These are phyloP conservation scores for Solanum hybrid DNA, from an alignment of 305 asterid genomes.

Conservation along the genomic window DNA sequence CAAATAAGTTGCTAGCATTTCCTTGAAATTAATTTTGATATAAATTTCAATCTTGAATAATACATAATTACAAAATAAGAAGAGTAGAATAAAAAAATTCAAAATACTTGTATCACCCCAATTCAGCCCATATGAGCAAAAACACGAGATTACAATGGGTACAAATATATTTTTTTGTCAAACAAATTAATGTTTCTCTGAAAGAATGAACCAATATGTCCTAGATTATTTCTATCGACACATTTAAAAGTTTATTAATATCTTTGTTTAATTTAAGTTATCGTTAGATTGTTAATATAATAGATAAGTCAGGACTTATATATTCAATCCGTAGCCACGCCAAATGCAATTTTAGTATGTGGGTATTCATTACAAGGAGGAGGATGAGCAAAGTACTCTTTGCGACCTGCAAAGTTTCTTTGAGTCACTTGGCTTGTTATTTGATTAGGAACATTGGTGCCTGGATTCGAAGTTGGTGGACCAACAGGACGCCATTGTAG, in stretches of 20 bases:
- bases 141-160: background rate
- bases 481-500: slow-evolving; percentile 5
- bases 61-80: background rate
- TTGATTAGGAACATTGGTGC: background rate
- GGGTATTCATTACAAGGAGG: background rate
- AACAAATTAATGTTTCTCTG: background rate
- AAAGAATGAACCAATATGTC: background rate
- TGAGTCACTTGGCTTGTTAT: background rate
- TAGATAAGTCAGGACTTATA: background rate
- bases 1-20: too few relatives aligned
- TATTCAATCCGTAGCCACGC: background rate
- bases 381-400: background rate
- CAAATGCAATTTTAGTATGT: background rate
- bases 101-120: background rate
- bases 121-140: background rate
- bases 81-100: background rate
- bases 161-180: background rate
- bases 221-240: background rate
- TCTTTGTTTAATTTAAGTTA: background rate
- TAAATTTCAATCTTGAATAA: background rate
- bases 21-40: background rate
- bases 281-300: background rate
- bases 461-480: background rate
- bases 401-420: background rate
- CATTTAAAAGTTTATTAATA: background rate